Conservation (phyloP, 257 asterid genomes). For the Ligustrum vulgare region DNA sequence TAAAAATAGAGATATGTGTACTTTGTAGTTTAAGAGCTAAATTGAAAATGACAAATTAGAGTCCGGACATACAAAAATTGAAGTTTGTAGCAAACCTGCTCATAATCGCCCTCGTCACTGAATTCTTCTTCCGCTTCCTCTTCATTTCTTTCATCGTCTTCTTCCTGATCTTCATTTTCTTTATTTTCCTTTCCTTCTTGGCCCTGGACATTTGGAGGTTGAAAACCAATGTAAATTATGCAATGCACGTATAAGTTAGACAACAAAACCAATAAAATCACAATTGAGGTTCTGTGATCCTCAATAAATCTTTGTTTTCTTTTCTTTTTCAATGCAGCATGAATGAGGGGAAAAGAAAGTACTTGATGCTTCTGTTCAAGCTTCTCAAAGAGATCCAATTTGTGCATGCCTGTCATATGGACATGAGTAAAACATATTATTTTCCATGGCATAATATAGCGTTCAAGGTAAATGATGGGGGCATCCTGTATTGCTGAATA, state of each 20-base stretch:
- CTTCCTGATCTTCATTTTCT: conserved; percentile 61
- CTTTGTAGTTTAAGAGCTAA: not conserved
- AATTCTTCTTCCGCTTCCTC: conserved; percentile 58
- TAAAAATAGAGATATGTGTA: not conserved
- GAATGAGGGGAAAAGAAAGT: conserved; percentile 4
- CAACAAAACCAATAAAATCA: not conserved
- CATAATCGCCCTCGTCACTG: conserved; percentile 68
- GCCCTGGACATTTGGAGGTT: conserved; percentile 36
- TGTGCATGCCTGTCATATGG: conserved; percentile 39
- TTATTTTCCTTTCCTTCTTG: conserved; percentile 41
- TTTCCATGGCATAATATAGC: not conserved
- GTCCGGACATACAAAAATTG: not conserved
- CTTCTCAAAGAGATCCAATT: conserved; percentile 56
- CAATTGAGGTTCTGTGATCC: not conserved
- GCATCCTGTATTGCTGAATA: too few species aligned
- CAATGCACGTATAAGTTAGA: not conserved
- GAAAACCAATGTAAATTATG: not conserved
- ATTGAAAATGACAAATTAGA: not conserved
- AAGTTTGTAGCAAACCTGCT: conserved; percentile 39
- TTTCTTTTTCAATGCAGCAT: not conserved
- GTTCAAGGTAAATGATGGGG: too few species aligned
- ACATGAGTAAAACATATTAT: not conserved
- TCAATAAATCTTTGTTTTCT: not conserved
- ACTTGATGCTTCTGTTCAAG: conserved; percentile 49
- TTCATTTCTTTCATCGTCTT: conserved; percentile 34